Conservation (phyloP, 768 basidiomycete species). For the Mrakia hoshinonis region DNA sequence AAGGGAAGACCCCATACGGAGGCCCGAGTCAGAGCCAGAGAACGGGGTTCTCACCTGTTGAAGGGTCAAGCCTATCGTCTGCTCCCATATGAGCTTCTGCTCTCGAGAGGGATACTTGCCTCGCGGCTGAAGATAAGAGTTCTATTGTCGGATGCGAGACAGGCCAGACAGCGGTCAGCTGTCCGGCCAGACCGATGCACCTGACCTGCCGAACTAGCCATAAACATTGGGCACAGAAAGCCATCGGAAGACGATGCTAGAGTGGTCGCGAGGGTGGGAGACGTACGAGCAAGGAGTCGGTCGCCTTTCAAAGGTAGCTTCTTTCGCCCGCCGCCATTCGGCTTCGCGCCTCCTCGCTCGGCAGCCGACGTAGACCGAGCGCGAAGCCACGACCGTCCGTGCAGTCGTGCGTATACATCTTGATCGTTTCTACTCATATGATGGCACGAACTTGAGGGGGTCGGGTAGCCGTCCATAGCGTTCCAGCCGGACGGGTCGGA, state of each 20-base stretch:
- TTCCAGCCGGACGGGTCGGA: too few species aligned
- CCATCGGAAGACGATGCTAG: too few species aligned
- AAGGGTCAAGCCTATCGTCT: neutral
- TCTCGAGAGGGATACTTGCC: conserved; percentile 9
- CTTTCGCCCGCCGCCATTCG: neutral
- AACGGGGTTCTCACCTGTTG: conserved; percentile 19
- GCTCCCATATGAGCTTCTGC: conserved; percentile 9
- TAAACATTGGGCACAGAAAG: too few species aligned
- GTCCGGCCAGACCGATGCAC: too few species aligned
- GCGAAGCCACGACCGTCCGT: neutral
- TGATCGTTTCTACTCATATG: neutral
- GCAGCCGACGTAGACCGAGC: neutral
- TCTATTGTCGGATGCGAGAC: neutral
- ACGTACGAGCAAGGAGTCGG: neutral
- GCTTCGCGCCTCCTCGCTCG: neutral
- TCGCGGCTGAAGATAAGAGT: neutral
- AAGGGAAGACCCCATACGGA: too few species aligned
- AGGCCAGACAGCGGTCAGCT: too few species aligned
- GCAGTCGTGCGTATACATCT: neutral
- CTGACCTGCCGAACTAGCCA: too few species aligned
- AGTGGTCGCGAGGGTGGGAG: too few species aligned
- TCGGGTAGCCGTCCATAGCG: too few species aligned
- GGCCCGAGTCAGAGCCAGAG: neutral
- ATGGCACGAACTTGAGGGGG: too few species aligned
- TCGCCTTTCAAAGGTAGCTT: neutral